Evolutionary conservation across 2,329 filamentous ascomycete species (phyloP), one percentile per base, ranked within the genome.

Genomic region (Xylaria sp.): DNA sequence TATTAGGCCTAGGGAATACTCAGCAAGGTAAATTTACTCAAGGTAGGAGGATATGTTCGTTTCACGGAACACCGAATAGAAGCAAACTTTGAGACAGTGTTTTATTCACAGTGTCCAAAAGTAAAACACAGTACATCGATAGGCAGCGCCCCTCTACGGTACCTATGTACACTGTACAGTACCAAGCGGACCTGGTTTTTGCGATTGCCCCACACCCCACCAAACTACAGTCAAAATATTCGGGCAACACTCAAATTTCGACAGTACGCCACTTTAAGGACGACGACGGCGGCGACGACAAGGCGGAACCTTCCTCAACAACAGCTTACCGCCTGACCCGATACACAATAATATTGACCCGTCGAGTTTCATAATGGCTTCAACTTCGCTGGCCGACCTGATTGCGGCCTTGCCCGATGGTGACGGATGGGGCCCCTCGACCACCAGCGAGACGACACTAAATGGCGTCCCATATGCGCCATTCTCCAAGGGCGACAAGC

Each of bases 401-500:
- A 91, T 93, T 79, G 84, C 90, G 78, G 86, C 88, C 77, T 88
- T 93, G 78, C 92, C 91, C 71, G 85, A 90, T 64, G 90, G 91
- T 78, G 91, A 93, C 77, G 88, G 90, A 81, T 99, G 96, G 96
- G 96, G 96, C 69, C 95, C 95, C 62, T 82, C 92, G 69, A 89
- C 92, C 74, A 92, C 94, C 69, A 89, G 85, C 76, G 93, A 97
- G 81, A 97, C 93, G 72, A 97, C 93, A 70, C 88, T 98, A 77
- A 91, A 97, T 80, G 96, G 96, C 79, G 93, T 98, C 58, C 96
- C 96, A 47, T 99, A 98, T 82, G 96, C 96, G 76, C 96, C 96
- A 69, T 99, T 96, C 86, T 98, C 94, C 74, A 99, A 99, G 84
- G 94, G 93, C 80, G 96, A 99, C 86, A 98, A 98, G 88, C 87